Evolutionary conservation across 148 eudicot species (phyloP), one percentile per base, ranked within the genome.

Genomic region (Fallopia convolvulus): DNA sequence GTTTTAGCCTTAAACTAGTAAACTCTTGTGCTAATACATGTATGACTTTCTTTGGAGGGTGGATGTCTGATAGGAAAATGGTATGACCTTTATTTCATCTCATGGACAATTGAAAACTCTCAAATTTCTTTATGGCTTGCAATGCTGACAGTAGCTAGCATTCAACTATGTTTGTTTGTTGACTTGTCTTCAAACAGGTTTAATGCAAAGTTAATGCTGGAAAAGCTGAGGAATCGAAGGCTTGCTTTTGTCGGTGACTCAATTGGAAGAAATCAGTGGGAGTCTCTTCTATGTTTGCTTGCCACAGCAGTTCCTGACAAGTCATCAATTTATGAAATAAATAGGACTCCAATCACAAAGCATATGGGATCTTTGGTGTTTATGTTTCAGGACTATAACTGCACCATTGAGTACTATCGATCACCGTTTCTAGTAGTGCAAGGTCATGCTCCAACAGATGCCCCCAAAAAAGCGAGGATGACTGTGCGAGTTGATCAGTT

Each of bases 221-320:
- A 94, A 78, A 92, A 79, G 77, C 83, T 94, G 39, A 61, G 92
- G 70, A 86, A 92, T 86, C 83, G 88, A 26, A 83, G 97, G 71
- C 47, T 94, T 61, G 98, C 81, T 49, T 94, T 90, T 80, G 93
- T 91, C 15, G 98, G 98, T 6, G 98, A 94, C 74, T 94, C 97
- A 39, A 92, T 94, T 13, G 98, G 98, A 81, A 87, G 98, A 82
- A 94, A 94, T 78, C 97, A 94, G 81, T 94, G 97, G 97, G 98
- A 94, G 78, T 94, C 98, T 46, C 88, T 92, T 72, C 85, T 94
- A 61, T 94, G 98, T 79, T 80, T 94, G 98, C 90, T 94, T 58
- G 85, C 97, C 80, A 81, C 98, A 68, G 92, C 75, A 40, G 81
- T 94, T 79, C 56, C 82, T 7, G 78, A 94, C 76, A 92, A 94